Conservation (phyloP, 2,329 filamentous ascomycete species). For the Microcyclospora tardicrescens region DNA sequence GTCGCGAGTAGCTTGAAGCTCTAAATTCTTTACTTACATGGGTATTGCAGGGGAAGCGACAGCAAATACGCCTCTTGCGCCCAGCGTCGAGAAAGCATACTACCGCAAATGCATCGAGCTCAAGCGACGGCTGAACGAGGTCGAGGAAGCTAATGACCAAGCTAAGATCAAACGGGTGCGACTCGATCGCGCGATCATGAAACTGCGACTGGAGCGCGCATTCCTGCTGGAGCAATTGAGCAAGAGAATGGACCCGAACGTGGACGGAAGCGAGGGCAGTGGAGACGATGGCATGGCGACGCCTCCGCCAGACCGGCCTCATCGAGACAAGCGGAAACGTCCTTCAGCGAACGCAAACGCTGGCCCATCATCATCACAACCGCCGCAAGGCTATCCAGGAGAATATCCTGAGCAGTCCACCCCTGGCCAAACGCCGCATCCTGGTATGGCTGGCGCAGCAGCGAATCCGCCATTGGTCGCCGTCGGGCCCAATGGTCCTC, state of each 20-base stretch:
- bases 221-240: slow-evolving; percentile 38
- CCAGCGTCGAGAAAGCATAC: slow-evolving; percentile 90
- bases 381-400: slow-evolving; percentile 5
- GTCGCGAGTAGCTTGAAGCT: no score
- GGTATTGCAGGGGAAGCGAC: no score
- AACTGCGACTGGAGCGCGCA: slow-evolving; percentile 76
- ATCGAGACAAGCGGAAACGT: slow-evolving; percentile 18
- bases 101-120: slow-evolving; percentile 92
- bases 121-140: slow-evolving; percentile 79
- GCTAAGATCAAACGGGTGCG: slow-evolving; percentile 66
- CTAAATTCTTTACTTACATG: no score
- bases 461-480: slow-evolving; percentile 3
- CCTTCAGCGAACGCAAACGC: slow-evolving; percentile 5
- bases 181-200: slow-evolving; percentile 74
- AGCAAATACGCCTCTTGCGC: slow-evolving; percentile 45
- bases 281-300: slow-evolving; percentile 19
- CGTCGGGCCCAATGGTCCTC: slow-evolving; percentile 3
- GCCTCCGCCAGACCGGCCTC: slow-evolving; percentile 19
- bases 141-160: slow-evolving; percentile 82
- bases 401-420: slow-evolving; percentile 4
- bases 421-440: slow-evolving; percentile 2
- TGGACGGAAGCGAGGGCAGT: slow-evolving; percentile 27
- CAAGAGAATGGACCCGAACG: slow-evolving; percentile 35
- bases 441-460: neutral
- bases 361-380: slow-evolving; percentile 1